Evolutionary conservation across 169 alveolate species (phyloP).

Genomic region (Neospora caninum): DNA sequence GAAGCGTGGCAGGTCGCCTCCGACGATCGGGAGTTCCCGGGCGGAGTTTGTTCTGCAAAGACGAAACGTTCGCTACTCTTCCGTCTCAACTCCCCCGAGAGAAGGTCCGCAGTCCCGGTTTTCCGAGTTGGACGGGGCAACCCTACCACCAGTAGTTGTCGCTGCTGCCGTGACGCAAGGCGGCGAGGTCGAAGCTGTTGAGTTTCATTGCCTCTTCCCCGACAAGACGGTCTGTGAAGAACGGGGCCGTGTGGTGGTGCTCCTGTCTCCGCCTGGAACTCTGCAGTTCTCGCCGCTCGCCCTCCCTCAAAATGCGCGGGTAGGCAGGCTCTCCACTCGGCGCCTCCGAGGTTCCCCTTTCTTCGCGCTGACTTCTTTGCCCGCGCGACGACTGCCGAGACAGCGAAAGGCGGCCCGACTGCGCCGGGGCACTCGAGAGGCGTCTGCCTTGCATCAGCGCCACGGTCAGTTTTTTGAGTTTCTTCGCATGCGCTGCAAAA

Average conservation of each 20-base stretch:
- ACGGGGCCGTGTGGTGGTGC: background rate
- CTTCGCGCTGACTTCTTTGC: no score
- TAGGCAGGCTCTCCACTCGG: background rate
- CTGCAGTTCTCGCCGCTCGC: background rate
- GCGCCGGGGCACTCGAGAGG: conserved; percentile 21
- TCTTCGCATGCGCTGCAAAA: background rate
- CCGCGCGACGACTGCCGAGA: no score
- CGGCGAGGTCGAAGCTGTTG: conserved; percentile 5
- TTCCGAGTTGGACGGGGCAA: no score
- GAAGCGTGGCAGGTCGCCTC: no score
- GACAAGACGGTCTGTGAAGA: conserved; percentile 32
- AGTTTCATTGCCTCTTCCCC: background rate
- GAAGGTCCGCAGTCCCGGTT: background rate
- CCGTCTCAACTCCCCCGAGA: no score
- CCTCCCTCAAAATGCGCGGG: background rate
- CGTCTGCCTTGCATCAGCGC: background rate
- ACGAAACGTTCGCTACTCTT: no score
- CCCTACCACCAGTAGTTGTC: no score
- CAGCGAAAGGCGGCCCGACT: background rate
- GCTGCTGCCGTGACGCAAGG: background rate
- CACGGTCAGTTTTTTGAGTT: conserved; percentile 6
- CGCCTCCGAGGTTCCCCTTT: background rate
- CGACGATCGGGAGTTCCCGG: no score
- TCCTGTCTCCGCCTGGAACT: background rate
- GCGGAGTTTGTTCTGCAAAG: no score